phyloP scores from a whole-genome alignment of 768 basidiomycete species.

The Mycena alexandri region DNA sequence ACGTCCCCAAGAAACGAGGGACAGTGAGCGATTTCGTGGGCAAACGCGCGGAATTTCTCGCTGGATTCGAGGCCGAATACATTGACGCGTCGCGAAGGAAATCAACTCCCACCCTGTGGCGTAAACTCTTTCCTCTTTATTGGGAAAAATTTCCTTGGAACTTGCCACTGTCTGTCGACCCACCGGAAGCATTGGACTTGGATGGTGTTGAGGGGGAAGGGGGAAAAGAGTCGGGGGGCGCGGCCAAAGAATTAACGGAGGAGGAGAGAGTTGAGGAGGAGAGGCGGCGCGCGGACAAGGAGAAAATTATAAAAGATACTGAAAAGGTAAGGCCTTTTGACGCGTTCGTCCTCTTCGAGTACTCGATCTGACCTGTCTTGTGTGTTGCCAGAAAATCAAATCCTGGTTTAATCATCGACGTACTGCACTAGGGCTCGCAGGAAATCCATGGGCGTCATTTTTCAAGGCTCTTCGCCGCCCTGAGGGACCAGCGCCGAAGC shows the following conservation, averaged over 20 bases:
- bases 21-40: background rate
- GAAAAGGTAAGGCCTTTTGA: background rate
- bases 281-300: too few relatives aligned
- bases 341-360: too few relatives aligned
- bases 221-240: background rate
- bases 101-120: background rate
- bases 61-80: background rate
- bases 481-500: background rate
- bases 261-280: too few relatives aligned
- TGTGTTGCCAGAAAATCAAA: conserved; percentile 7
- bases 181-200: background rate
- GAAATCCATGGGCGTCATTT: background rate
- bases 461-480: background rate
- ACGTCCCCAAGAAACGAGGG: background rate
- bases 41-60: background rate
- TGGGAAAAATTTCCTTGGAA: background rate
- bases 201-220: too few relatives aligned
- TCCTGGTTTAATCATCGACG: background rate
- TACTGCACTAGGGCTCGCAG: background rate
- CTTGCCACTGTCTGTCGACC: background rate
- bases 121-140: background rate
- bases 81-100: background rate
- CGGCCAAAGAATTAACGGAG: too few relatives aligned
- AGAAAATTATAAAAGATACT: too few relatives aligned
- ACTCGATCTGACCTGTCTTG: too few relatives aligned